Conservation (phyloP, 176 grass and related monocot genomes). For the sorghum (Sorghum bicolor) region Sorghum_bicolor_NCBIv3 NC_012871.2:69710501-69711000, state of each 20-base stretch:
- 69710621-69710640: neutral
- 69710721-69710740: slow-evolving; percentile 32
- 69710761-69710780: slow-evolving; percentile 26
- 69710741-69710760: slow-evolving; percentile 6
- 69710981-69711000: slow-evolving; percentile 27
- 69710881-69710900: slow-evolving; percentile 19
- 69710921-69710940: slow-evolving; percentile 28
- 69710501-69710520: neutral
- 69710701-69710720: slow-evolving; percentile 16
- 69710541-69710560: neutral
- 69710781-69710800: slow-evolving; percentile 20
- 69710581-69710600: neutral
- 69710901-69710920: slow-evolving; percentile 7
- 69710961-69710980: slow-evolving; percentile 59
- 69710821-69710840: slow-evolving; percentile 23
- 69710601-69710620: neutral
- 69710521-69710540: neutral
- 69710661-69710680: neutral
- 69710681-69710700: neutral
- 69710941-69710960: slow-evolving; percentile 42
- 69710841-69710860: slow-evolving; percentile 48
- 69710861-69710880: slow-evolving; percentile 7
- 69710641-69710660: neutral
- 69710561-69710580: neutral
- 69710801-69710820: neutral